phyloP scores from a whole-genome alignment of 2,329 filamentous ascomycete genomes.

The Pseudocercospora vitis region DNA sequence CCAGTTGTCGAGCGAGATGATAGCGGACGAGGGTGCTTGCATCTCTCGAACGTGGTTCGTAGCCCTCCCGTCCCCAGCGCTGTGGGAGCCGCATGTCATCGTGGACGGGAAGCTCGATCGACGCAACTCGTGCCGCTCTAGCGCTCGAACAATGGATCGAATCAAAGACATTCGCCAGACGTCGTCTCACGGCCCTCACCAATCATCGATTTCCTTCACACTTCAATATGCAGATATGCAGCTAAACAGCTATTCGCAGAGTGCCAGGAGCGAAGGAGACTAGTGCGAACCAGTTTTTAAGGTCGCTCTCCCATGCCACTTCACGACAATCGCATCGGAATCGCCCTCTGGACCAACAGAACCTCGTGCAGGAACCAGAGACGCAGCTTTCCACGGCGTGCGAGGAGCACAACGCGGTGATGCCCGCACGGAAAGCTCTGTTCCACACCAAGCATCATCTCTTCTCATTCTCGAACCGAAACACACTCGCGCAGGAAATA shows the following conservation, averaged over 20 bases:
- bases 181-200: not conserved
- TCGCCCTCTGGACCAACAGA: too few relatives aligned
- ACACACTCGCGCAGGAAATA: not conserved
- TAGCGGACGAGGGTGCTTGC: not conserved
- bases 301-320: too few relatives aligned
- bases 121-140: constrained; percentile 5
- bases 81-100: constrained; percentile 2
- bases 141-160: not conserved
- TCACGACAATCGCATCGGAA: too few relatives aligned
- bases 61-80: not conserved
- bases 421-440: too few relatives aligned
- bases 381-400: too few relatives aligned
- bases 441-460: too few relatives aligned
- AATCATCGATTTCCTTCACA: not conserved
- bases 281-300: not conserved
- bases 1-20: constrained; percentile 4
- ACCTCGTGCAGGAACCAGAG: too few relatives aligned
- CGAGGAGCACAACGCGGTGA: too few relatives aligned
- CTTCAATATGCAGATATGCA: not conserved
- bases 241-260: not conserved
- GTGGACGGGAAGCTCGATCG: constrained; percentile 2
- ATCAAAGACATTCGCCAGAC: not conserved
- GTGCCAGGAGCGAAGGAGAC: not conserved
- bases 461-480: not conserved
- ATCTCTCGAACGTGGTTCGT: not conserved